Evolutionary conservation across 2,329 filamentous ascomycete species (phyloP).

Genomic region (Colletotrichum theobromicola): DNA sequence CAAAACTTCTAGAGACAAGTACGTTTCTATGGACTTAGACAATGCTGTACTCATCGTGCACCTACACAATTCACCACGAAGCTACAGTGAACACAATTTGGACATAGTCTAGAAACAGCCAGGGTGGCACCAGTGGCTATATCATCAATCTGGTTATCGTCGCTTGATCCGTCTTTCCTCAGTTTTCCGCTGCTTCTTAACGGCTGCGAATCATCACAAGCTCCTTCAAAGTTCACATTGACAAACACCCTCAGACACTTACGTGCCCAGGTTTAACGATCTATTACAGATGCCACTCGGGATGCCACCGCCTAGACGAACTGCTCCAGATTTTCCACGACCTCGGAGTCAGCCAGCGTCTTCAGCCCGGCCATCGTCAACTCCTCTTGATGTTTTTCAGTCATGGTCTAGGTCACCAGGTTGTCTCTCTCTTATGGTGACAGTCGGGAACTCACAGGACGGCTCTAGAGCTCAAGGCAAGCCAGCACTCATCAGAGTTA

Average conservation of each 20-base stretch:
- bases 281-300: background rate
- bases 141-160: background rate
- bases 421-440: background rate
- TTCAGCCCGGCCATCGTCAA: background rate
- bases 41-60: background rate
- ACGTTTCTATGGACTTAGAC: background rate
- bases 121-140: background rate
- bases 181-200: background rate
- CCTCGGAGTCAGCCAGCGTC: background rate
- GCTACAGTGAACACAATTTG: background rate
- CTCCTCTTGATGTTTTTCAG: background rate
- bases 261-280: background rate
- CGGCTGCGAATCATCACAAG: background rate
- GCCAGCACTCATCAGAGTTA: background rate
- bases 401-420: background rate
- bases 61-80: background rate
- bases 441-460: background rate
- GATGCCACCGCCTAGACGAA: background rate
- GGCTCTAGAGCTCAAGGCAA: background rate
- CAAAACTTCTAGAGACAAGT: background rate
- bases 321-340: background rate
- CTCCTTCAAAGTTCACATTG: background rate
- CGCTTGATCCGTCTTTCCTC: background rate
- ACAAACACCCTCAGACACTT: background rate
- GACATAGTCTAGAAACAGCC: background rate